These are phyloP conservation scores for Cynara cardunculus DNA, from an alignment of 129 eudicot species.

Conservation along the genomic window DNA sequence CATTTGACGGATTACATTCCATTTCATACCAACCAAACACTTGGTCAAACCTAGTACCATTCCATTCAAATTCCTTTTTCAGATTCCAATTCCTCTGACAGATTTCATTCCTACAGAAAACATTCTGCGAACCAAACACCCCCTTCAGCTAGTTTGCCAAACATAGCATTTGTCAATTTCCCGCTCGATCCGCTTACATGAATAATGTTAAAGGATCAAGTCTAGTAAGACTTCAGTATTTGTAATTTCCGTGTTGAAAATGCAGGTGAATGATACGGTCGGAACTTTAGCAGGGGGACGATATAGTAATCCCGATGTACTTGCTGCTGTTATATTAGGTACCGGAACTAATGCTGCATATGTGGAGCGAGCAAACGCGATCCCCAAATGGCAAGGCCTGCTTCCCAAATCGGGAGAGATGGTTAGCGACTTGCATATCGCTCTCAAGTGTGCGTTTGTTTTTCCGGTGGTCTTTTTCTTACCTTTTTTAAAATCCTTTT, in stretches of 20 bases:
- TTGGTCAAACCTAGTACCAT: too few relatives aligned
- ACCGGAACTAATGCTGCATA: conserved; percentile 96
- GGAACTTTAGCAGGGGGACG: conserved; percentile 84
- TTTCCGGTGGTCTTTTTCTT: background rate
- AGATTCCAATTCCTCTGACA: too few relatives aligned
- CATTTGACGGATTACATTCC: background rate
- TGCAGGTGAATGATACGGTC: conserved; percentile 83
- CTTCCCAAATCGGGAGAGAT: conserved; percentile 78
- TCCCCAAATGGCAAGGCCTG: conserved; percentile 79
- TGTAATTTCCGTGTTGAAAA: background rate
- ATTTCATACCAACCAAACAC: background rate
- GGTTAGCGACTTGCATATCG: conserved; percentile 37
- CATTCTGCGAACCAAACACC: too few relatives aligned
- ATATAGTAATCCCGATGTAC: conserved; percentile 53
- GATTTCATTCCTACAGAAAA: too few relatives aligned
- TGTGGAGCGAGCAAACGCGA: conserved; percentile 73
- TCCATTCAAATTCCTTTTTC: too few relatives aligned
- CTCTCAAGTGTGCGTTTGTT: background rate
- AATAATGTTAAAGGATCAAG: background rate
- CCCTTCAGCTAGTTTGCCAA: too few relatives aligned
- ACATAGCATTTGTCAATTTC: background rate
- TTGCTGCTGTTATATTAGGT: conserved; percentile 88
- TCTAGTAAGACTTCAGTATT: background rate
- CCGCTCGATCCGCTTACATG: background rate
- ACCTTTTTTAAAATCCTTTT: background rate